phyloP scores from a whole-genome alignment of 768 basidiomycete genomes.

The Suillus ampliporus region DNA sequence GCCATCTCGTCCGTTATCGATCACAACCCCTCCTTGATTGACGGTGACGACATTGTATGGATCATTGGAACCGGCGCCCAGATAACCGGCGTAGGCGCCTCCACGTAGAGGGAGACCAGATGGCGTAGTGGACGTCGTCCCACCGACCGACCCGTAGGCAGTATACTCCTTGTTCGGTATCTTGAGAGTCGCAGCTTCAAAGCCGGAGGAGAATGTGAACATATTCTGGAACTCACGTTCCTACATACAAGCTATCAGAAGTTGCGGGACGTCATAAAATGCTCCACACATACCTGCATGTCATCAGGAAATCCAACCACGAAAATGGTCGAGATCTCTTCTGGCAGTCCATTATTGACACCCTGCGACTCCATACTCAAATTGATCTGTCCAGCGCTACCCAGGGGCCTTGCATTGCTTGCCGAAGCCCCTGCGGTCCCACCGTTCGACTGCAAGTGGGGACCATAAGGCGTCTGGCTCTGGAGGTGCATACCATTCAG shows the following conservation, averaged over 20 bases:
- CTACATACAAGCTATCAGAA: slow-evolving; percentile 46
- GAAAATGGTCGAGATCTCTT: slow-evolving; percentile 97
- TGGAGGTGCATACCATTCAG: slow-evolving; percentile 56
- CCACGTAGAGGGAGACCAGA: slow-evolving; percentile 42
- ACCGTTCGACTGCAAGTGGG: slow-evolving; percentile 59
- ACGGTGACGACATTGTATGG: slow-evolving; percentile 85
- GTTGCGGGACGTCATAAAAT: slow-evolving; percentile 8
- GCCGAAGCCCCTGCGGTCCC: slow-evolving; percentile 31
- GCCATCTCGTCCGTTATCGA: slow-evolving; percentile 78
- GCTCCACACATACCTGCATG: slow-evolving; percentile 77
- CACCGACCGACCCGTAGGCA: slow-evolving; percentile 61
- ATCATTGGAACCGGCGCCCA: slow-evolving; percentile 65
- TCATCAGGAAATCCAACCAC: slow-evolving; percentile 99
- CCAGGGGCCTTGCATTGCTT: slow-evolving; percentile 31
- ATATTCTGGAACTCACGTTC: slow-evolving; percentile 99
- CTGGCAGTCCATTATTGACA: slow-evolving; percentile 48
- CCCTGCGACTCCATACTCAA: slow-evolving; percentile 24
- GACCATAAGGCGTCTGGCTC: slow-evolving; percentile 79
- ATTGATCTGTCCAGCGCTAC: slow-evolving; percentile 37
- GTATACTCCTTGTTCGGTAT: slow-evolving; percentile 93
- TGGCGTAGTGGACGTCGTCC: slow-evolving; percentile 29
- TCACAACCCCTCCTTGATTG: slow-evolving; percentile 83
- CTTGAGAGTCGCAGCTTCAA: slow-evolving; percentile 97
- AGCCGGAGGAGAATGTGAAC: slow-evolving; percentile 95
- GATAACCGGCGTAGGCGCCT: slow-evolving; percentile 40